Evolutionary conservation across 2,329 filamentous ascomycete species (phyloP).

Genomic region (Pseudocercospora fuligena): DNA sequence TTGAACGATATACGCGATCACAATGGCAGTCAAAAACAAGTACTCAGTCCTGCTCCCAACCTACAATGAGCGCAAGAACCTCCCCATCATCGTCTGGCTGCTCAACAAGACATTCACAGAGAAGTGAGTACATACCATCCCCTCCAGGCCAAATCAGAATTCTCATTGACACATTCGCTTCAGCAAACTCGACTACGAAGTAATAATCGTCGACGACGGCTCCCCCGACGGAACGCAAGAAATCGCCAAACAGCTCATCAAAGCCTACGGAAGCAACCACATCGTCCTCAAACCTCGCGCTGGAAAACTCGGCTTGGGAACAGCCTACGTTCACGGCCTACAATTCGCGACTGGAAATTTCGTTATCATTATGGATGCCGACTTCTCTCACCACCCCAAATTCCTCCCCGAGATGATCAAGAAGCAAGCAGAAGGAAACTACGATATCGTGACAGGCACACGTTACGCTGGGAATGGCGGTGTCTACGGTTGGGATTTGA

Average conservation of each 20-base stretch:
- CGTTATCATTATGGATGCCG: conserved; percentile 99
- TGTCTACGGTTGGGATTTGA: conserved; percentile 95
- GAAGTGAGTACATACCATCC: conserved; percentile 61
- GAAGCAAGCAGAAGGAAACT: conserved; percentile 75
- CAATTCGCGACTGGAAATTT: conserved; percentile 90
- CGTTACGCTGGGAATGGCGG: conserved; percentile 79
- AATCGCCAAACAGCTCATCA: conserved; percentile 86
- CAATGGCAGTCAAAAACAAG: conserved; percentile 70
- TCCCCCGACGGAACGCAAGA: conserved; percentile 94
- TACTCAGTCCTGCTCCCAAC: conserved; percentile 98
- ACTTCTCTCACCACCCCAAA: conserved; percentile 98
- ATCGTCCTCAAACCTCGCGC: conserved; percentile 85
- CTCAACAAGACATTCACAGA: conserved; percentile 90
- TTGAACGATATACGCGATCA: conserved; percentile 22
- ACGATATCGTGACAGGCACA: conserved; percentile 96
- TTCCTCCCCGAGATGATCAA: conserved; percentile 95
- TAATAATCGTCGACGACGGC: conserved; percentile 97
- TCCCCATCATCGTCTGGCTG: conserved; percentile 94
- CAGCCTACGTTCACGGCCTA: conserved; percentile 92
- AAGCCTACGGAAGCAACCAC: conserved; percentile 72
- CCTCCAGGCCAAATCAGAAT: neutral
- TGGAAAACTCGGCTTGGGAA: conserved; percentile 96
- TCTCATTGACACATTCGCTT: neutral
- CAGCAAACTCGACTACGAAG: conserved; percentile 93
- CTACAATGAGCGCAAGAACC: conserved; percentile 97